Evolutionary conservation across 1,284 basidiomycete genomes (phyloP).

Genomic region (Leccinum angustisporum): DNA sequence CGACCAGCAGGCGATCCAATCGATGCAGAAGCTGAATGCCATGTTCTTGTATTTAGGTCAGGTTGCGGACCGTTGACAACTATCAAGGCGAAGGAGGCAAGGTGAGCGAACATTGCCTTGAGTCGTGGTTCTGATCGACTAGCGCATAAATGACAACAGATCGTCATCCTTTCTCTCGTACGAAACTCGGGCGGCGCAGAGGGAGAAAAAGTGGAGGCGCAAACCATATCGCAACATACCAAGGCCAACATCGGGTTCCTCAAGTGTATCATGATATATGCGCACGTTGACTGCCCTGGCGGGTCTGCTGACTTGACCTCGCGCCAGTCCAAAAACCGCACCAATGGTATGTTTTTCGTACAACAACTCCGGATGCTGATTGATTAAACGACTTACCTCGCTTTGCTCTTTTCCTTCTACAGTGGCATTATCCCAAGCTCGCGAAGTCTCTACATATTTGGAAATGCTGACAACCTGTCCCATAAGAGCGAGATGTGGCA

Average conservation of each 20-base stretch:
- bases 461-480: slow-evolving; percentile 57
- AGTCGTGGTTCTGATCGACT: not conserved
- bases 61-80: slow-evolving; percentile 72
- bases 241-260: slow-evolving; percentile 66
- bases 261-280: slow-evolving; percentile 41
- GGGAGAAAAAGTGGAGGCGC: slow-evolving; percentile 32
- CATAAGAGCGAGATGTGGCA: slow-evolving; percentile 59
- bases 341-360: slow-evolving; percentile 42
- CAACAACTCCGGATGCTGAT: not conserved
- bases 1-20: not conserved
- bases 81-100: slow-evolving; percentile 74
- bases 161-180: slow-evolving; percentile 71
- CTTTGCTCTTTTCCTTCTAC: slow-evolving; percentile 9
- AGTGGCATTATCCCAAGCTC: slow-evolving; percentile 75
- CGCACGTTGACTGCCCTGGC: not conserved
- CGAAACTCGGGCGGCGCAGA: slow-evolving; percentile 56
- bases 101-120: slow-evolving; percentile 22
- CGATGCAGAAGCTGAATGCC: not conserved
- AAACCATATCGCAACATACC: slow-evolving; percentile 24
- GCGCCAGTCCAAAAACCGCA: slow-evolving; percentile 54
- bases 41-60: slow-evolving; percentile 43
- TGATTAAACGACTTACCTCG: not conserved
- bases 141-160: slow-evolving; percentile 29
- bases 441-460: slow-evolving; percentile 69
- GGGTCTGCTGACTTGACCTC: not conserved